Base-by-base conservation (phyloP, 106 monocot genomes). In the Dendrobium huoshanense region DNA sequence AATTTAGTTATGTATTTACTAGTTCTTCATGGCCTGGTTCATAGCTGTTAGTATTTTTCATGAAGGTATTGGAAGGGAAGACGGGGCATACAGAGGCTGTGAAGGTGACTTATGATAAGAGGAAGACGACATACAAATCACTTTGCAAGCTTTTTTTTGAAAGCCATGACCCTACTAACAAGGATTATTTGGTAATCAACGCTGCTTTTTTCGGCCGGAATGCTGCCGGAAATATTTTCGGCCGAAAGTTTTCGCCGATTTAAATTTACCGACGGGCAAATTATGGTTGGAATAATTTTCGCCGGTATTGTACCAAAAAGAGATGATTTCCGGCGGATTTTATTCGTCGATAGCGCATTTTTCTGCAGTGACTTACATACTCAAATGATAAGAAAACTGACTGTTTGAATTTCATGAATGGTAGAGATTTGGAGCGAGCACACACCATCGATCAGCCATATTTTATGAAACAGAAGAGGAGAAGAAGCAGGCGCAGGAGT, bases 131-230 rank as follows among this genome's bases (percentile, higher is more conserved):
- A 20, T 86, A 81, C 47, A 78, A 72, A 67, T 83, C 81, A 27
- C 43, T 89, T 13, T 86, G 86, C 79, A 68, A 79, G 55, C 51
- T 84, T 68, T 89, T 89, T 86, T 86, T 78, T 77, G 55, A 59
- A 75, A 86, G 79, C 86, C 89, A 89, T 81, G 86, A 89, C 73
- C 86, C 89, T 6, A 89, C 89, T 20, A 82, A 86, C n/a, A 89
- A 89, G 77, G 70, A 74, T 31, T 89, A 84, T 58, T 76, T 89
- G 81, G 89, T 89, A 84, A n/a, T 22, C 13, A 67, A 49, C 7
- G 7, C 41, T 31, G 51, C 20, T 3, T 41, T 58, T 33, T 18
- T 25, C 59, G 1, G 31, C 1, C 31, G 0, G 31, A 31, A 31
- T 31, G 1, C 1, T 1, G 31, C 1, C 1, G 31, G 1, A 31